Percentiles rank a stretch among this genome's conserved stretches.
Evolutionary conservation across 306 rosid species (phyloP).

Genomic region (Rosa chinensis): DNA sequence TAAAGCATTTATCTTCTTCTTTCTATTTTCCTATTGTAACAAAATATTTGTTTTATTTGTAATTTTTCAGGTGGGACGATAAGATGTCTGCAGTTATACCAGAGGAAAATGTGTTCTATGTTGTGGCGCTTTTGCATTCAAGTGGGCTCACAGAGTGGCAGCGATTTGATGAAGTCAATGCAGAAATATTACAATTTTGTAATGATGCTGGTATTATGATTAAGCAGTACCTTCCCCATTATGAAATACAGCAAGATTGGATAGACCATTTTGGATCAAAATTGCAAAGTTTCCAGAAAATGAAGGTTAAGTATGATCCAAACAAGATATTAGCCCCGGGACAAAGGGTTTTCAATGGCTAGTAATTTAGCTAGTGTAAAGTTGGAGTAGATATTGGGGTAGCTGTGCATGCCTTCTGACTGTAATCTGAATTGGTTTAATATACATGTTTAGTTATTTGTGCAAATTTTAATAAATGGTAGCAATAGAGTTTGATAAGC

Average conservation of each 20-base stretch:
- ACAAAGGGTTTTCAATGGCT: constrained; percentile 58
- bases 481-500: background rate
- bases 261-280: constrained; percentile 60
- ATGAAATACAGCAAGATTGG: constrained; percentile 52
- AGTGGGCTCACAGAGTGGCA: constrained; percentile 28
- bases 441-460: background rate
- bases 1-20: background rate
- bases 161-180: constrained; percentile 39
- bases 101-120: constrained; percentile 62
- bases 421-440: background rate
- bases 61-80: constrained; percentile 67
- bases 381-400: background rate
- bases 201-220: constrained; percentile 34
- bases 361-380: background rate
- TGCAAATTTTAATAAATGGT: background rate
- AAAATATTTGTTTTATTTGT: background rate
- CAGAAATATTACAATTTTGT: constrained; percentile 51
- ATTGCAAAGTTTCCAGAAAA: constrained; percentile 44
- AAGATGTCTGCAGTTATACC: constrained; percentile 69
- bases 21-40: background rate
- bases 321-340: constrained; percentile 70
- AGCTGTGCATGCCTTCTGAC: background rate
- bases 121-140: constrained; percentile 42
- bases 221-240: constrained; percentile 62
- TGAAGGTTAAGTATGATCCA: constrained; percentile 67